Base-by-base conservation (phyloP, 768 basidiomycete species). In the Pleurotus citrinopileatus region DNA sequence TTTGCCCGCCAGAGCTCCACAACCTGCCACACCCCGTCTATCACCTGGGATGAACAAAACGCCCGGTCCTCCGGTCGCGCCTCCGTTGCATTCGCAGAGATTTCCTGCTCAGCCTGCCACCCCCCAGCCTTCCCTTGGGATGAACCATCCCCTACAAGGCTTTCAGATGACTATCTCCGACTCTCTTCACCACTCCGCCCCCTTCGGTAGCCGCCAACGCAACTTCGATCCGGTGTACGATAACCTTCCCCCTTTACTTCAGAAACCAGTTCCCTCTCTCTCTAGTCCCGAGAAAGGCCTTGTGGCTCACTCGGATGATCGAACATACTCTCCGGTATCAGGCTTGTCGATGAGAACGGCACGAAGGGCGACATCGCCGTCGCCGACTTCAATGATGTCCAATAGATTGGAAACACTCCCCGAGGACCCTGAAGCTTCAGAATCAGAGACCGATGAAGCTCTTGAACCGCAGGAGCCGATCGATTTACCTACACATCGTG, bases 391-490 rank as follows among this genome's bases (percentile, higher is more conserved):
- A 37, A 8, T 17, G 20, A 13, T 51, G 20, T 23, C 48, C 12
- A 34, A 51, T 20, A 20, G 48, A 22, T n/a, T 51, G 32, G 48
- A 51, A 37, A 51, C 48, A 4, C 48, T 51, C 0, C 48, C 34
- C 48, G 48, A 51, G 13, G 48, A 51, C 23, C 20, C 48, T 51
- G 48, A 51, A 22, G 48, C 48, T 22, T 51, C 48, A 37, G 48
- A 51, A n/a, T 51, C 48, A 9, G 48, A 51, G 15, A 51, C 48
- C 0, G 48, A 51, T 3, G 48, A 51, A 13, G 4, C 34, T 2
- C 12, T 22, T 36, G 48, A n/a, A n/a, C n/a, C n/a, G n/a, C n/a
- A n/a, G n/a, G n/a, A 51, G 28, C 43, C 43, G 4, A 22, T 19
- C 12, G 43, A 44, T 44, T 8, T 44, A 8, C 43, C 43, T 26